A percentile compares a stretch with the other conserved stretches of the same genome.
phyloP scores from a whole-genome alignment of 306 rosid genomes.

The Sindora glabra region DNA sequence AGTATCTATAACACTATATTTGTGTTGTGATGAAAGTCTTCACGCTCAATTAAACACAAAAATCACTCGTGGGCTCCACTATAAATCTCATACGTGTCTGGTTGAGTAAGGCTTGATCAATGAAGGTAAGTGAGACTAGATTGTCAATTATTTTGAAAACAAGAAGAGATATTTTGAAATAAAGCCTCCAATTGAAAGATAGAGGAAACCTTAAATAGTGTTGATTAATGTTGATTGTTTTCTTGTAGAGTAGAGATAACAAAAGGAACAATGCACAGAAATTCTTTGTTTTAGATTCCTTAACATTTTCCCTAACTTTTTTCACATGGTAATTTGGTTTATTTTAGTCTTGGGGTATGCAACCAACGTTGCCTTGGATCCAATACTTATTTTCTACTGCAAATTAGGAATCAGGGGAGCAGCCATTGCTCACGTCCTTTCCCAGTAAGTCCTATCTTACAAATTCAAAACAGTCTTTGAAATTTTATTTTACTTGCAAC shows the following conservation, averaged over 20 bases:
- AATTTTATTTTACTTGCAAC: not conserved
- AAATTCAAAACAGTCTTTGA: not conserved
- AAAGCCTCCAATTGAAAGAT: too few species aligned
- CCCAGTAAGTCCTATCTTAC: conserved; percentile 63
- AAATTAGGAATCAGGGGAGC: conserved; percentile 83
- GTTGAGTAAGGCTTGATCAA: too few species aligned
- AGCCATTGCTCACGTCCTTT: conserved; percentile 85
- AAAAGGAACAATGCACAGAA: not conserved
- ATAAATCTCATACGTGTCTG: too few species aligned
- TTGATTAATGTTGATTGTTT: too few species aligned
- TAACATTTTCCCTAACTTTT: not conserved
- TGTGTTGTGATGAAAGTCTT: too few species aligned
- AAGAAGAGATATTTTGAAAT: too few species aligned
- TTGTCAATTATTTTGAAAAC: too few species aligned
- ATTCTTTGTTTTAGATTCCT: not conserved
- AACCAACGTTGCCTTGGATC: conserved; percentile 65
- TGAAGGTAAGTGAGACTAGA: too few species aligned
- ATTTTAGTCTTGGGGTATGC: conserved; percentile 61
- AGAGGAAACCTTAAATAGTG: too few species aligned
- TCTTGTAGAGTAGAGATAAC: not conserved
- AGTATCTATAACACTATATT: too few species aligned
- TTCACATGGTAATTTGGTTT: conserved; percentile 4
- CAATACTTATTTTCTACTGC: conserved; percentile 66
- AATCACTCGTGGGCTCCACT: too few species aligned
- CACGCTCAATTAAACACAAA: too few species aligned